phyloP scores from a whole-genome alignment of 2,329 filamentous ascomycete species.

The Penicillium sp. region DNA sequence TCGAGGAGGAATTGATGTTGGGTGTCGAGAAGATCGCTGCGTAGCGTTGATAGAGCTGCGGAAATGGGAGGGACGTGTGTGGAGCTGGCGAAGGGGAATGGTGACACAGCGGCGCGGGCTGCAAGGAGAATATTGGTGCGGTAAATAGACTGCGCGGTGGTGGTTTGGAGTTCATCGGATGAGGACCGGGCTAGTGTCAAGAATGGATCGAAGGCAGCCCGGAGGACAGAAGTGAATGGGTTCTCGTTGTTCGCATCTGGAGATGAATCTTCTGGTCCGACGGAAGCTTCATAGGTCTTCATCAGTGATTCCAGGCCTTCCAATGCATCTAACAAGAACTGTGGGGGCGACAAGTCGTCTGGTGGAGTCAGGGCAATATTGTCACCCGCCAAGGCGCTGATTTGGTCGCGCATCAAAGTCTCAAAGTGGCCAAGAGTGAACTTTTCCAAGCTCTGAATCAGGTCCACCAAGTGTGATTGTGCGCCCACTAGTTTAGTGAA shows the following conservation, averaged over 20 bases:
- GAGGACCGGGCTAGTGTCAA: conserved; percentile 62
- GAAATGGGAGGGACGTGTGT: conserved; percentile 57
- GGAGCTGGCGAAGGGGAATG: conserved; percentile 60
- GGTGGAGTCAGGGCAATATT: conserved; percentile 68
- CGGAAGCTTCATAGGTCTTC: conserved; percentile 81
- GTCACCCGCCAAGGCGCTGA: conserved; percentile 65
- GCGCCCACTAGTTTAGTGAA: conserved; percentile 75
- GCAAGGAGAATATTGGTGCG: conserved; percentile 48
- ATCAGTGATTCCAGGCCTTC: conserved; percentile 75
- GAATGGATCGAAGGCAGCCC: conserved; percentile 82
- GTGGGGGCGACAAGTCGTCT: conserved; percentile 71
- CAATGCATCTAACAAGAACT: conserved; percentile 77
- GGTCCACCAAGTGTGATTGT: conserved; percentile 66
- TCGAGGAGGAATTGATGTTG: conserved; percentile 72
- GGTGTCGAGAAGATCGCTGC: conserved; percentile 58
- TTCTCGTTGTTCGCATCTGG: conserved; percentile 58
- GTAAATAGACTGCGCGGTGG: conserved; percentile 49
- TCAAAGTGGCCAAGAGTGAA: conserved; percentile 82
- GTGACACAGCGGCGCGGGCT: conserved; percentile 37
- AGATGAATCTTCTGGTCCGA: conserved; percentile 48
- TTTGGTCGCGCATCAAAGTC: conserved; percentile 72
- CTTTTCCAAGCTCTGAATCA: conserved; percentile 66
- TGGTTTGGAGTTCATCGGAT: conserved; percentile 38
- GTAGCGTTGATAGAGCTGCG: conserved; percentile 48
- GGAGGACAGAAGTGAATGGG: conserved; percentile 72